These are phyloP conservation scores for Alternaria sp. DNA, from an alignment of 2,329 filamentous ascomycete species.

Conservation along the genomic window DNA sequence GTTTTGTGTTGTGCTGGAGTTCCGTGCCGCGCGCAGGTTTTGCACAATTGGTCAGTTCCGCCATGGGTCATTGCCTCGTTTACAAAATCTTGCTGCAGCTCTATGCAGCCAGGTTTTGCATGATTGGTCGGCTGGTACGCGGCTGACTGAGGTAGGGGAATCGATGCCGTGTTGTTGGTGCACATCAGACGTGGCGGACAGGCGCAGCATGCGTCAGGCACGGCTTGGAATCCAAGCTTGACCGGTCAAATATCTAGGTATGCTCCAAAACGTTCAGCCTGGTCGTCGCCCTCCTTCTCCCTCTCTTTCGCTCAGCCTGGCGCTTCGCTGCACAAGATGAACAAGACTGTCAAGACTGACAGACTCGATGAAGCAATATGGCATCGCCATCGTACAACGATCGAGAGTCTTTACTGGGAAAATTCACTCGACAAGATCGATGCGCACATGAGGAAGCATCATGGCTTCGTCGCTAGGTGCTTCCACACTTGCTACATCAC, in stretches of 20 bases:
- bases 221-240: rapidly evolving
- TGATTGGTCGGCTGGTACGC: background rate
- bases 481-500: background rate
- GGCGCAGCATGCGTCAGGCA: background rate
- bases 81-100: background rate
- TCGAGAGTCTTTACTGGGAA: background rate
- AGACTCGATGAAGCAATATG: background rate
- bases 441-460: background rate
- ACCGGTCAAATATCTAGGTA: background rate
- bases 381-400: background rate
- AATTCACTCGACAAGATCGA: background rate
- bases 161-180: background rate
- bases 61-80: background rate
- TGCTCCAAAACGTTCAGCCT: background rate
- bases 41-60: background rate
- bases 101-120: background rate
- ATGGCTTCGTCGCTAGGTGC: background rate
- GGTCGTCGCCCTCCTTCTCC: background rate
- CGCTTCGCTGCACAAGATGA: background rate
- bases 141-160: background rate
- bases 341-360: background rate
- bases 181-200: background rate
- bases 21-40: background rate
- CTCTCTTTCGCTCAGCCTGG: background rate
- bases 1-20: rapidly evolving